Evolutionary conservation across 495 filamentous ascomycete genomes (phyloP).

Genomic region (Penicillium bialowiezense): DNA sequence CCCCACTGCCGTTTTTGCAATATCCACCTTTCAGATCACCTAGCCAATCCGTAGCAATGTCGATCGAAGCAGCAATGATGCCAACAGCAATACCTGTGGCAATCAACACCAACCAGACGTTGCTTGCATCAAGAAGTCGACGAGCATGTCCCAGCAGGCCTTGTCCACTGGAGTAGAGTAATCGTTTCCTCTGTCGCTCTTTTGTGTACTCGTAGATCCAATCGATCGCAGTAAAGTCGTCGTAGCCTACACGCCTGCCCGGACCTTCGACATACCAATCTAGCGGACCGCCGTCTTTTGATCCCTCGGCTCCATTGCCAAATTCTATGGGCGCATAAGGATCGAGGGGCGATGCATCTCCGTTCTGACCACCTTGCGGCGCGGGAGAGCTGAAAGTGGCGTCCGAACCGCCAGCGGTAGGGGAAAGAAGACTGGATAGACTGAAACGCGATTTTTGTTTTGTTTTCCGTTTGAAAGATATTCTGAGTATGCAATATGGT

Average conservation of each 20-base stretch:
- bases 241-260: constrained; percentile 88
- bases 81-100: constrained; percentile 77
- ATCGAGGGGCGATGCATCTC: constrained; percentile 24
- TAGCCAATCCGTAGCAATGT: constrained; percentile 92
- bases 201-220: constrained; percentile 99
- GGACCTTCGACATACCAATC: constrained; percentile 94
- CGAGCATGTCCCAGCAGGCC: constrained; percentile 71
- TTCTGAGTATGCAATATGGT: constrained; percentile 36
- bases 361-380: constrained; percentile 27
- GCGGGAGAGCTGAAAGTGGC: constrained; percentile 18
- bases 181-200: constrained; percentile 80
- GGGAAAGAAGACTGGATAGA: constrained; percentile 55
- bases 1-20: constrained; percentile 69
- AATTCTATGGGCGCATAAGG: constrained; percentile 23
- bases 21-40: constrained; percentile 92
- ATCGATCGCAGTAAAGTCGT: constrained; percentile 96
- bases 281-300: constrained; percentile 64
- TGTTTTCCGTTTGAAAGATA: constrained; percentile 82
- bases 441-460: constrained; percentile 59
- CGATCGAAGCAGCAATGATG: constrained; percentile 79
- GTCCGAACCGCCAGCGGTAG: constrained; percentile 25
- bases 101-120: constrained; percentile 88
- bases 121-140: constrained; percentile 74
- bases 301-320: constrained; percentile 38
- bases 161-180: constrained; percentile 65